Evolutionary conservation across 2,329 filamentous ascomycete genomes (phyloP), one percentile per base, ranked within the genome.

Genomic region (Ceratocystis variospora): DNA sequence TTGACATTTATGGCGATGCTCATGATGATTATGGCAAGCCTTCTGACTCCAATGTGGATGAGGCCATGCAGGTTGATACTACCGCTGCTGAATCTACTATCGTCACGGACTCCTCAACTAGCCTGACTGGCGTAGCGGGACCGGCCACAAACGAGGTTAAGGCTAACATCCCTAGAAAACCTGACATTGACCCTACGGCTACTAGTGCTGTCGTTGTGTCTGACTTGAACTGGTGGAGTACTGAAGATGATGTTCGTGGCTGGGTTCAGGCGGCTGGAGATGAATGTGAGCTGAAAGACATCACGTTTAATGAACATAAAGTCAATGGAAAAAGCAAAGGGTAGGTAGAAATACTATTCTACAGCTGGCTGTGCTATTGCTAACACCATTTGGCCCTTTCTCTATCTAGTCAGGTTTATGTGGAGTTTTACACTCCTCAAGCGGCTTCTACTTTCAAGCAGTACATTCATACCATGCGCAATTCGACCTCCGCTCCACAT

Each of bases 251-350:
- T 71, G 84, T 99, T 66, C 88, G 94, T 64, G 89, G 88, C 63
- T 96, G 91, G 89, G 81, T 88, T 28, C 85, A 86, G 70, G 82
- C 89, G 70, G 89, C 88, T n/a, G 83, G 83, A 1, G 89, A 85
- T 71, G 94, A 97, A 74, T 82, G 87, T 59, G 90, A 96, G 72
- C 78, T 97, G 19, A 91, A 89, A 72, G 94, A 97, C 68, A 85
- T 99, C 63, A 96, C 92, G 0, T 99, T 97, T 75, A 96, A 90
- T 72, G 94, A 99, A 75, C 94, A 97, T 77, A 99, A 99, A 75
- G 92, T 97, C 61, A 99, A 99, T 71, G 94, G 94, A 71, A 99
- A 99, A 78, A 96, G 90, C 77, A 96, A 97, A 79, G 93, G 94
- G 92, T 96, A 81, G 70, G 85, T 19, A 7, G 12, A 55, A 44